Evolutionary conservation across 306 rosid species (phyloP).

Genomic region (Cyamopsis tetragonoloba): DNA sequence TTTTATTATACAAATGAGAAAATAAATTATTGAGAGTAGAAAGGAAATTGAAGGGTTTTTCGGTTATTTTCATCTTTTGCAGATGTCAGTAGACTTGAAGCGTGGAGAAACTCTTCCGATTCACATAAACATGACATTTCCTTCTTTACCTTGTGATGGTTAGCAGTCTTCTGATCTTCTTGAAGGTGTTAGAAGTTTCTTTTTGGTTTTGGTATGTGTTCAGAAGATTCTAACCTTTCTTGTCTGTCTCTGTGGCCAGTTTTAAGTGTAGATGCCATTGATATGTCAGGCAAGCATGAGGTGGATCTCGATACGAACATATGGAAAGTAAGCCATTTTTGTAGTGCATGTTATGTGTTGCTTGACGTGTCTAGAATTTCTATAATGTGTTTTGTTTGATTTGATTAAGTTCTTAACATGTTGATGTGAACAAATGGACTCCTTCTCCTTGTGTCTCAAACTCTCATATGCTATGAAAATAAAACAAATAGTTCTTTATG

Average conservation of each 20-base stretch:
- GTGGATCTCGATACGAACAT: slow-evolving; percentile 97
- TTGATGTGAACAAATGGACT: neutral
- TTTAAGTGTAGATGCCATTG: slow-evolving; percentile 89
- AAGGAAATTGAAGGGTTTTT: too few relatives aligned
- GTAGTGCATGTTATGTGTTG: neutral
- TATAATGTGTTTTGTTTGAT: neutral
- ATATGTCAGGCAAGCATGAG: slow-evolving; percentile 98
- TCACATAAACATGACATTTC: slow-evolving; percentile 90
- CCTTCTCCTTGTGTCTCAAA: too few relatives aligned
- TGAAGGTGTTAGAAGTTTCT: slow-evolving; percentile 7
- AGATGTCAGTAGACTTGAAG: slow-evolving; percentile 96
- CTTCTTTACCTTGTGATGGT: slow-evolving; percentile 97
- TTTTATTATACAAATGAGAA: too few relatives aligned
- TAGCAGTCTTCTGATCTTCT: slow-evolving; percentile 28
- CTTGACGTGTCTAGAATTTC: neutral
- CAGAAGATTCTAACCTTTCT: neutral
- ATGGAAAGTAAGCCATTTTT: slow-evolving; percentile 76
- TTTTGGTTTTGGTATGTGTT: neutral
- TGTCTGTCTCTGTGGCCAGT: slow-evolving; percentile 46
- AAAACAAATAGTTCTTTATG: neutral
- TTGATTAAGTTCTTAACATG: neutral
- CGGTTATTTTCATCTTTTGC: slow-evolving; percentile 20
- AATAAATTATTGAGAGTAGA: too few relatives aligned
- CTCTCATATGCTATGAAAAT: slow-evolving; percentile 3
- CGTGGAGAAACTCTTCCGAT: slow-evolving; percentile 98